phyloP scores from a whole-genome alignment of 495 filamentous ascomycete genomes.

The Lasiosphaeris hirsuta region DNA sequence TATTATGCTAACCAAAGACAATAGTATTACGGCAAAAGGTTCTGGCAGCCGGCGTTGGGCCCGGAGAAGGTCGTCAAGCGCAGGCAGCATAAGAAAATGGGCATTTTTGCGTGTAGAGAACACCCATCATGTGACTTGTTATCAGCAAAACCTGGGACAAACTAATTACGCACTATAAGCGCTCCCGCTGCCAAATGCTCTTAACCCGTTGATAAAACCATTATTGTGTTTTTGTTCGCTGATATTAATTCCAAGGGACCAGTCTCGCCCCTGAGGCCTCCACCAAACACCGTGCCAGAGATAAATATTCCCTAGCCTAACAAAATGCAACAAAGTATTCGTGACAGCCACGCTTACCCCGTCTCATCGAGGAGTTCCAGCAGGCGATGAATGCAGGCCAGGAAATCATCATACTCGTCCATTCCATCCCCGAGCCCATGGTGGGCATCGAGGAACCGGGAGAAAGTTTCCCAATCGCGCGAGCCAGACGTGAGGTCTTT shows the following conservation, averaged over 20 bases:
- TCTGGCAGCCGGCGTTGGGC: constrained; percentile 19
- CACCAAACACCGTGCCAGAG: no score
- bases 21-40: constrained; percentile 61
- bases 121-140: no score
- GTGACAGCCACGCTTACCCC: neutral
- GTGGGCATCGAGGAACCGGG: constrained; percentile 9
- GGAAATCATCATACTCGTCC: constrained; percentile 11
- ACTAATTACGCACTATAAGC: no score
- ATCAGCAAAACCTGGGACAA: no score
- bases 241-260: neutral
- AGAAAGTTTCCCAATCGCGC: constrained; percentile 19
- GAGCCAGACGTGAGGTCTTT: neutral
- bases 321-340: no score
- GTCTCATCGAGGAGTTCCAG: constrained; percentile 1
- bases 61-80: constrained; percentile 10
- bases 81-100: constrained; percentile 14
- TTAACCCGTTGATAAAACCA: no score
- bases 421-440: neutral
- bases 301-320: no score
- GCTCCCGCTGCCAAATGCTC: no score
- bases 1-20: neutral
- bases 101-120: neutral
- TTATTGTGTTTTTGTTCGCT: neutral
- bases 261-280: no score
- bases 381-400: constrained; percentile 8